Evolutionary conservation across 495 filamentous ascomycete genomes (phyloP).

Genomic region (Opeltia flavorubescens): DNA sequence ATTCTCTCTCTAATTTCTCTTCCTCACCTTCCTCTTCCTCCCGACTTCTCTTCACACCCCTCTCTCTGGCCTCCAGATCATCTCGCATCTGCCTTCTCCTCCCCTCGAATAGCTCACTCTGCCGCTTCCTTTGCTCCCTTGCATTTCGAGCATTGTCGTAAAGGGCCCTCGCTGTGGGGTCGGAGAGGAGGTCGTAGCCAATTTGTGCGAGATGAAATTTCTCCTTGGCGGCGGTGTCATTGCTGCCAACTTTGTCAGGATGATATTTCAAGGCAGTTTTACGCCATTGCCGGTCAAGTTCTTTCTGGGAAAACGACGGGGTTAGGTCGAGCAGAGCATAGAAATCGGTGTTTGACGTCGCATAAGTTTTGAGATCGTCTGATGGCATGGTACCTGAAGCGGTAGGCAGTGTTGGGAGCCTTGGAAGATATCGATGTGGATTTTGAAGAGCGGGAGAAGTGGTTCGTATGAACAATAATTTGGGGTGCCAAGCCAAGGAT

Average conservation of each 20-base stretch:
- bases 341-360: constrained; percentile 56
- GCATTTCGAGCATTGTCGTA: constrained; percentile 61
- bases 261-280: constrained; percentile 82
- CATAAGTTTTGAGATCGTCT: too few relatives aligned
- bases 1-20: constrained; percentile 42
- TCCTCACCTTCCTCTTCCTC: constrained; percentile 39
- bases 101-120: constrained; percentile 51
- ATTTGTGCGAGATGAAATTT: constrained; percentile 63
- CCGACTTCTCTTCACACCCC: constrained; percentile 25
- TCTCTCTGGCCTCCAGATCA: constrained; percentile 54
- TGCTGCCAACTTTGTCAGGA: constrained; percentile 63
- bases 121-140: constrained; percentile 42
- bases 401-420: too few relatives aligned
- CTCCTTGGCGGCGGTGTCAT: constrained; percentile 43
- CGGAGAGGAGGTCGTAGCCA: constrained; percentile 57
- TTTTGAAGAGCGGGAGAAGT: too few relatives aligned
- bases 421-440: too few relatives aligned
- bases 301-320: constrained; percentile 45
- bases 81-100: constrained; percentile 59
- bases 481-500: too few relatives aligned
- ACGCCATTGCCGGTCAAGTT: constrained; percentile 78
- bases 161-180: constrained; percentile 41
- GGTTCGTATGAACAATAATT: too few relatives aligned
- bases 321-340: constrained; percentile 67
- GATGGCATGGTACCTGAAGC: too few relatives aligned